Evolutionary conservation across 805 yeast species (phyloP).

Genomic region (Saccharomycodes ludwigii): DNA sequence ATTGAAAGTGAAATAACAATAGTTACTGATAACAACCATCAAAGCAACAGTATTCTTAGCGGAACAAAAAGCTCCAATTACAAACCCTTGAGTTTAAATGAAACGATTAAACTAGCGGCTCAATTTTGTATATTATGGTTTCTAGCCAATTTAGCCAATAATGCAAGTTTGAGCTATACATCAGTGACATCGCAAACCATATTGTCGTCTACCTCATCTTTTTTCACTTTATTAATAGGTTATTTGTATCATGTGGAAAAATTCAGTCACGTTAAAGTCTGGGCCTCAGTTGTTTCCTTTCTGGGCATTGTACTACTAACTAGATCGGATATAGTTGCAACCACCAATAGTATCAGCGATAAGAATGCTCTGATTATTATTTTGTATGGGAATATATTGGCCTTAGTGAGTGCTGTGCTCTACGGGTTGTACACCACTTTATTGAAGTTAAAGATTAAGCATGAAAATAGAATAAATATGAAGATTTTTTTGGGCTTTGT

Average conservation of each 20-base stretch:
- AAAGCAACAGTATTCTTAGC: not conserved
- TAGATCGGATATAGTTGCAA: slow-evolving; percentile 34
- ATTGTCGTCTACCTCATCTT: slow-evolving; percentile 81
- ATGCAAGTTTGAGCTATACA: slow-evolving; percentile 78
- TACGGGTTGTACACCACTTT: slow-evolving; percentile 87
- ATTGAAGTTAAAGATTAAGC: slow-evolving; percentile 57
- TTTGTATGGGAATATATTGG: slow-evolving; percentile 65
- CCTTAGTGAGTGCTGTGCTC: slow-evolving; percentile 74
- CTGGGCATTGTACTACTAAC: slow-evolving; percentile 76
- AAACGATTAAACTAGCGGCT: slow-evolving; percentile 62
- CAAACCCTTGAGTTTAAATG: slow-evolving; percentile 32
- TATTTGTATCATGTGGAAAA: slow-evolving; percentile 55
- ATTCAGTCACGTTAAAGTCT: slow-evolving; percentile 49
- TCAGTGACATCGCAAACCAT: slow-evolving; percentile 93
- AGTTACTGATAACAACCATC: not conserved
- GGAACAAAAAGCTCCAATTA: slow-evolving; percentile 16
- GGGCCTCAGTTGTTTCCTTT: slow-evolving; percentile 61
- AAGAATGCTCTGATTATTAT: slow-evolving; percentile 21
- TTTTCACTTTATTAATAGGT: slow-evolving; percentile 82
- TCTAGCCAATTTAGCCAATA: slow-evolving; percentile 75
- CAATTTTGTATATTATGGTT: slow-evolving; percentile 89
- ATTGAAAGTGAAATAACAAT: no score
- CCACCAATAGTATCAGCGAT: slow-evolving; percentile 12
- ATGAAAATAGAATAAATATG: slow-evolving; percentile 70
- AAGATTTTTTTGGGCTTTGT: slow-evolving; percentile 90